These are phyloP conservation scores for Candida sphagnicola DNA, from an alignment of 805 yeast species.

Conservation along the genomic window DNA sequence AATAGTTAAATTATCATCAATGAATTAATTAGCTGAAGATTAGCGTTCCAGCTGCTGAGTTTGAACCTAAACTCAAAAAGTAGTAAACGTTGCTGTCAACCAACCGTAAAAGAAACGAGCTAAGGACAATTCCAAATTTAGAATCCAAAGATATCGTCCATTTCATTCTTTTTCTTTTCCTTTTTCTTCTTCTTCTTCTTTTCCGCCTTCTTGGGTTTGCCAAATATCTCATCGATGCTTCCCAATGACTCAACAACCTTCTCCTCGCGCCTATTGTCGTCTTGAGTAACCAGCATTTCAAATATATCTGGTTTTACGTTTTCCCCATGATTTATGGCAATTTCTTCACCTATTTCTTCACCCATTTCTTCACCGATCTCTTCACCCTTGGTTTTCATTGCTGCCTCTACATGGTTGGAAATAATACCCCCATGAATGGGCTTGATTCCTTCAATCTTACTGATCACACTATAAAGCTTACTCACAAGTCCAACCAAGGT, in stretches of 20 bases:
- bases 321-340: too few relatives aligned
- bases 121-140: neutral
- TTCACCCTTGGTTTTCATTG: neutral
- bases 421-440: constrained; percentile 6
- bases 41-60: too few relatives aligned
- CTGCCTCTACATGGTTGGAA: constrained; percentile 17
- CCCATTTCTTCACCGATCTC: constrained; percentile 14
- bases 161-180: constrained; percentile 50
- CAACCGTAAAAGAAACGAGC: too few relatives aligned
- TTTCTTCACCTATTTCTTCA: constrained; percentile 24
- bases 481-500: constrained; percentile 58
- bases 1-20: too few relatives aligned
- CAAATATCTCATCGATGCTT: constrained; percentile 9
- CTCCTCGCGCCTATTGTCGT: too few relatives aligned
- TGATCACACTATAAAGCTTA: constrained; percentile 30
- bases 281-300: too few relatives aligned
- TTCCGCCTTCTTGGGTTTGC: constrained; percentile 9
- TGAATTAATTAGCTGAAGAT: too few relatives aligned
- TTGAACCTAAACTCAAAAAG: too few relatives aligned
- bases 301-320: too few relatives aligned
- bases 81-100: too few relatives aligned
- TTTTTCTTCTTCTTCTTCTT: constrained; percentile 27
- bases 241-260: too few relatives aligned
- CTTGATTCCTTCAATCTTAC: constrained; percentile 15
- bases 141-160: constrained; percentile 73